A percentile compares a stretch with the other conserved stretches of the same genome.
Conservation (phyloP, 345 rosid genomes). For the Ceriops zippeliana region DNA sequence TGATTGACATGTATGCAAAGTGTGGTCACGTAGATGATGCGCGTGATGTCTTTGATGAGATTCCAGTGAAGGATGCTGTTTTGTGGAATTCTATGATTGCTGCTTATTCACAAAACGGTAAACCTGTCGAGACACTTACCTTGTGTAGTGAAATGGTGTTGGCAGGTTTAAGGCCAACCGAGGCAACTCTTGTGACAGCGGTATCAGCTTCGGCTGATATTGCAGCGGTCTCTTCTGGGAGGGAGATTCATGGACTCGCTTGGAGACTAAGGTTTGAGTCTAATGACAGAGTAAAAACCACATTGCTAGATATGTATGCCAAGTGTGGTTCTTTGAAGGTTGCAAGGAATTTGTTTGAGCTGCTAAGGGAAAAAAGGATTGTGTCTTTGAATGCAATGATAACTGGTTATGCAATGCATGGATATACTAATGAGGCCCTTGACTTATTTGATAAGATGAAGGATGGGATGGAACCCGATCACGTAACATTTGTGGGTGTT, state of each 20-base stretch:
- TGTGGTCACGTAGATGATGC: slow-evolving; percentile 32
- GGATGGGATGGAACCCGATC: slow-evolving; percentile 21
- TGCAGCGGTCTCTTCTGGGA: slow-evolving; percentile 31
- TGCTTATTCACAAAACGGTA: slow-evolving; percentile 32
- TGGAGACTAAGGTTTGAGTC: slow-evolving; percentile 30
- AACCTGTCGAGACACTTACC: slow-evolving; percentile 19
- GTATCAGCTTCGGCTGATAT: slow-evolving; percentile 34
- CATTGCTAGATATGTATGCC: slow-evolving; percentile 12
- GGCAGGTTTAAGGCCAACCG: slow-evolving; percentile 26
- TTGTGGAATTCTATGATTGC: slow-evolving; percentile 44
- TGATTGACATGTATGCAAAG: slow-evolving; percentile 39
- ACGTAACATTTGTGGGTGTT: slow-evolving; percentile 36
- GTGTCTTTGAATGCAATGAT: slow-evolving; percentile 45
- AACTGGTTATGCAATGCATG: slow-evolving; percentile 40
- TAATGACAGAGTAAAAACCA: slow-evolving; percentile 32
- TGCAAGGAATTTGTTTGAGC: slow-evolving; percentile 32
- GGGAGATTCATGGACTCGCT: slow-evolving; percentile 36
- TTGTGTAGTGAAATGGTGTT: slow-evolving; percentile 33
- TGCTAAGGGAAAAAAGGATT: slow-evolving; percentile 23
- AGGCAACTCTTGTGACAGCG: slow-evolving; percentile 34
- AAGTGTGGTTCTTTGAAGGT: slow-evolving; percentile 25
- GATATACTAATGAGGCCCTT: slow-evolving; percentile 28
- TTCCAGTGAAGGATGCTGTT: slow-evolving; percentile 29
- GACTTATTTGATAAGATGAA: slow-evolving; percentile 31
- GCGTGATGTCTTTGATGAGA: slow-evolving; percentile 25